Conservation (phyloP, 108 stramenopile species). For the Fistulifera solaris region DNA sequence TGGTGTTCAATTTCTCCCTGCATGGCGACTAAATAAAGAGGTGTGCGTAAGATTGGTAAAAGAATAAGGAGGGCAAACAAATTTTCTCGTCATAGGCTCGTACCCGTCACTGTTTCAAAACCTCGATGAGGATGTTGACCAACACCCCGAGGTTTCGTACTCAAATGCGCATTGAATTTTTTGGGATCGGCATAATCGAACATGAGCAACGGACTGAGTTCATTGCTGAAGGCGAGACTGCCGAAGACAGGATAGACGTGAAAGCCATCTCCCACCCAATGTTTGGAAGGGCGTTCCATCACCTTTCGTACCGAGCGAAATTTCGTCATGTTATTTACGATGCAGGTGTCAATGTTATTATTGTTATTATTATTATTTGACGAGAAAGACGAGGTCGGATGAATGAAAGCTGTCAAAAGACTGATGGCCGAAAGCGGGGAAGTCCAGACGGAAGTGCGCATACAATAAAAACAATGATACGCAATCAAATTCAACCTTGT, state of each 20-base stretch:
- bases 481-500: no score
- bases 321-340: conserved; percentile 9
- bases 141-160: conserved; percentile 43
- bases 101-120: conserved; percentile 80
- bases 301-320: conserved; percentile 29
- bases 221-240: conserved; percentile 67
- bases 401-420: no score
- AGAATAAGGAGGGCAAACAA: no score
- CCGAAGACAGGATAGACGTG: conserved; percentile 73
- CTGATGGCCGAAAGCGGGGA: no score
- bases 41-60: no score
- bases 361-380: no score
- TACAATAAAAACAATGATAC: no score
- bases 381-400: no score
- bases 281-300: conserved; percentile 32
- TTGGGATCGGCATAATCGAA: conserved; percentile 79
- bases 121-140: conserved; percentile 84
- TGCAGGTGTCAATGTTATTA: conserved; percentile 1
- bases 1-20: conserved; percentile 86
- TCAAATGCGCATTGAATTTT: conserved; percentile 26
- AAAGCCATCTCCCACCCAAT: conserved; percentile 85
- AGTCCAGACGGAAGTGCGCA: no score
- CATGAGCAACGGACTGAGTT: conserved; percentile 72
- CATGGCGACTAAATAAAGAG: conserved; percentile 43
- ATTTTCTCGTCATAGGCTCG: no score